A percentile compares a stretch with the other conserved stretches of the same genome.
These are phyloP conservation scores for Backusella westeae DNA, from an alignment of 192 early-diverging fungal species.

Conservation along the genomic window DNA sequence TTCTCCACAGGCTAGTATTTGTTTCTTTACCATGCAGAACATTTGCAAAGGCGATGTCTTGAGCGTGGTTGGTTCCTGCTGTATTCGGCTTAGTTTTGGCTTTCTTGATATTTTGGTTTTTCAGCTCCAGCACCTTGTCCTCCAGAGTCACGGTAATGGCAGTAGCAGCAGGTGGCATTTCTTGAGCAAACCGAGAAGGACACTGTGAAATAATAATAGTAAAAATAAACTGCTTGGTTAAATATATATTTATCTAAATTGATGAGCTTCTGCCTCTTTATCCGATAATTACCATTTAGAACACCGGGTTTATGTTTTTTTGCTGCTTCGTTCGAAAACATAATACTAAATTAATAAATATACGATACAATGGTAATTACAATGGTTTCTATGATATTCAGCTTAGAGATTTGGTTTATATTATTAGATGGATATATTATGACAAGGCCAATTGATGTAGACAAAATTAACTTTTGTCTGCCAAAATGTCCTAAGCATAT, in stretches of 20 bases:
- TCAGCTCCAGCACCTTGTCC: background rate
- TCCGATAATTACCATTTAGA: background rate
- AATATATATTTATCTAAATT: background rate
- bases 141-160: background rate
- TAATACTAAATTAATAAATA: background rate
- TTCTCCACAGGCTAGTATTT: constrained; percentile 38
- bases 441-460: background rate
- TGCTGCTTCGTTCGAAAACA: background rate
- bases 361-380: background rate
- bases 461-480: background rate
- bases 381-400: background rate
- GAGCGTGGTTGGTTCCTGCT: constrained; percentile 30
- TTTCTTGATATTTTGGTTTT: background rate
- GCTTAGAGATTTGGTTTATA: background rate
- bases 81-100: constrained; percentile 12
- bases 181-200: background rate
- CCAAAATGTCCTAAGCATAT: background rate
- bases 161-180: background rate
- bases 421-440: background rate
- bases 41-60: constrained; percentile 51
- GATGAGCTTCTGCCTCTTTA: background rate
- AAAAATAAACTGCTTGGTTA: background rate
- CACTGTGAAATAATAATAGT: background rate
- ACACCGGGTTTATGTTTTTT: background rate
- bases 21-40: constrained; percentile 52